These are phyloP conservation scores for Phylloporus rhodoxanthus DNA, from an alignment of 768 basidiomycete genomes.

Conservation along the genomic window DNA sequence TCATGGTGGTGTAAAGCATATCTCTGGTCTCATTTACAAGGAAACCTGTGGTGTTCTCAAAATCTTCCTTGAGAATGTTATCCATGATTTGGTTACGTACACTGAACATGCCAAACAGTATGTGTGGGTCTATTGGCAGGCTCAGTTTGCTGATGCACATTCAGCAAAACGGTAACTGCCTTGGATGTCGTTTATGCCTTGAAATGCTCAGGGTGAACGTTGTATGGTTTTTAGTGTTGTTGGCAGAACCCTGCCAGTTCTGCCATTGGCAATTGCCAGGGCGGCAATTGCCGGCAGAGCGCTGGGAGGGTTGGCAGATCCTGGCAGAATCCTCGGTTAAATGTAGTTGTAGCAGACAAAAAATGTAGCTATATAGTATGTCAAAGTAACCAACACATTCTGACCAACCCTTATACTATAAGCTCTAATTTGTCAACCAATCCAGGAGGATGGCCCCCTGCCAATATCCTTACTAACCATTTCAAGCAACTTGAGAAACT, in stretches of 20 bases:
- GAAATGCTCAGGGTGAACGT: slow-evolving; percentile 67
- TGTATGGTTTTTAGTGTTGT: slow-evolving; percentile 66
- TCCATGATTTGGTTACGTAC: slow-evolving; percentile 87
- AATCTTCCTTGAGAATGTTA: slow-evolving; percentile 80
- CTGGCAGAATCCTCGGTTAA: not conserved
- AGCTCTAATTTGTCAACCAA: no score
- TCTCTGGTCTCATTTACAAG: slow-evolving; percentile 84
- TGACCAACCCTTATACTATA: no score
- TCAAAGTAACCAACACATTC: no score
- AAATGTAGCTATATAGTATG: no score
- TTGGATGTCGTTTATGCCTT: slow-evolving; percentile 79
- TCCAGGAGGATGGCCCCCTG: slow-evolving; percentile 11
- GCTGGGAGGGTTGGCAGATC: not conserved
- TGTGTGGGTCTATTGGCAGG: not conserved
- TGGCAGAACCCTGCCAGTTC: not conserved
- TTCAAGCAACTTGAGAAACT: not conserved
- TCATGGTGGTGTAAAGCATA: slow-evolving; percentile 91
- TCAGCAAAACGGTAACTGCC: slow-evolving; percentile 71
- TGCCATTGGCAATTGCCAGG: not conserved
- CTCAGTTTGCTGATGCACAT: slow-evolving; percentile 2
- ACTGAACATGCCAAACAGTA: slow-evolving; percentile 83
- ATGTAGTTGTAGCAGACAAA: no score
- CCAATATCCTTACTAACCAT: not conserved
- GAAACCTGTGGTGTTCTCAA: slow-evolving; percentile 90
- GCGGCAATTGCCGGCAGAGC: not conserved